Conservation (phyloP, 768 basidiomycete species). For the Tulasnella sp. region DNA sequence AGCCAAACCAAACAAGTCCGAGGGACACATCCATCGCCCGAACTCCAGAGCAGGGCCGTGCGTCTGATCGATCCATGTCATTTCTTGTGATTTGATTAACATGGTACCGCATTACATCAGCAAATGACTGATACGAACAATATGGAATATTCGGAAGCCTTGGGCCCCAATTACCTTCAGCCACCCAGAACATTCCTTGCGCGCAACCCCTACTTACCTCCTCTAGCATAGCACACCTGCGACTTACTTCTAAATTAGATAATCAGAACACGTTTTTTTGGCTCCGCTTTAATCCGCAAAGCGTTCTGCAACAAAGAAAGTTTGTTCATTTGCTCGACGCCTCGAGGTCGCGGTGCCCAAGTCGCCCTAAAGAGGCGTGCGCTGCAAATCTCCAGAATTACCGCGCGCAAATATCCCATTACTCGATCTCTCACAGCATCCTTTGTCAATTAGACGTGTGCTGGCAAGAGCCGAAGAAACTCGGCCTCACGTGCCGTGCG, state of each 20-base stretch:
- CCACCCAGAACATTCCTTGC: not conserved
- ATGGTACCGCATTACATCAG: not conserved
- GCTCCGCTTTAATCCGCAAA: constrained; percentile 2
- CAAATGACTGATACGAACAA: not conserved
- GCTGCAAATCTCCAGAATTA: not conserved
- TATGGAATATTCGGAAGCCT: not conserved
- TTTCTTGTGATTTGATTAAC: no score
- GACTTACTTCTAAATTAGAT: not conserved
- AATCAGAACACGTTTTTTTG: not conserved
- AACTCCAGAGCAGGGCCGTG: no score
- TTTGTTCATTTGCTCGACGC: not conserved
- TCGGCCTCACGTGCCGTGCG: not conserved
- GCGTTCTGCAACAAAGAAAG: not conserved
- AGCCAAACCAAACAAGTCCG: no score
- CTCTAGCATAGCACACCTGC: not conserved
- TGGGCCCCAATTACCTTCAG: not conserved
- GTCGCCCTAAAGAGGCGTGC: not conserved
- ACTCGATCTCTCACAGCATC: not conserved
- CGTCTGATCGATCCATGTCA: no score
- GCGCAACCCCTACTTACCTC: not conserved
- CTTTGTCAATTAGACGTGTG: not conserved
- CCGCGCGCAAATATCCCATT: not conserved
- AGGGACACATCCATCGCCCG: no score
- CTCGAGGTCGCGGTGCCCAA: not conserved
- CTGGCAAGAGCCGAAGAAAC: not conserved